Base-by-base conservation (phyloP, 805 yeast species). In the Clavispora santaluciae region DNA sequence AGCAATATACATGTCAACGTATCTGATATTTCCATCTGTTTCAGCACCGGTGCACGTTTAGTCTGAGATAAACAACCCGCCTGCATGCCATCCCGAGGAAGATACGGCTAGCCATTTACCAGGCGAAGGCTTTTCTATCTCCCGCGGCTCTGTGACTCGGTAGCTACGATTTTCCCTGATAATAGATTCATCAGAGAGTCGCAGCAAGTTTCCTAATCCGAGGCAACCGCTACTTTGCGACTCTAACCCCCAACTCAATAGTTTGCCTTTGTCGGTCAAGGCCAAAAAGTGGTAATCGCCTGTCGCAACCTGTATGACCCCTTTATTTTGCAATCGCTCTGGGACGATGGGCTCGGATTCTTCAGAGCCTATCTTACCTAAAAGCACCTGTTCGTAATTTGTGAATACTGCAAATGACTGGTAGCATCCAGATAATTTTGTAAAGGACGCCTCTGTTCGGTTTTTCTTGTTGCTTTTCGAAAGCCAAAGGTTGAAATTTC, bases 81-180 rank as follows among this genome's bases (percentile, higher is more conserved):
- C 79, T 5, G 87, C 75, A 43, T 85, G 93, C 91, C 91, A 85
- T 1, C 93, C 95, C 12, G 80, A 81, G 6, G 90, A 87, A 1
- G 85, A 74, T 24, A 83, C 72, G 0, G 81, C 79, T 16, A 83
- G 58, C 54, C 82, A 78, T 23, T 63, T 61, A 3, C 77, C 77
- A 5, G 17, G 22, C 5, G 29, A 8, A 1, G 45, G 45, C 24
- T 26, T 38, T 10, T 11, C 15, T 5, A 45, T 42, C 8, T 17
- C 24, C 1, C 65, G 60, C 3, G 87, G 87, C 21, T 56, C 64
- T 2, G 49, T 46, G 1, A 70, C 60, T 18, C 39, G 33, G 6
- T 45, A 38, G 37, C 48, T 18, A 16, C 20, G 1, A 50, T 57
- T 34, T 40, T 41, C 17, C 56, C 44, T 3, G 7, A 41, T 16